Conservation (phyloP, 345 rosid species). For the Barbarea vulgaris region DNA sequence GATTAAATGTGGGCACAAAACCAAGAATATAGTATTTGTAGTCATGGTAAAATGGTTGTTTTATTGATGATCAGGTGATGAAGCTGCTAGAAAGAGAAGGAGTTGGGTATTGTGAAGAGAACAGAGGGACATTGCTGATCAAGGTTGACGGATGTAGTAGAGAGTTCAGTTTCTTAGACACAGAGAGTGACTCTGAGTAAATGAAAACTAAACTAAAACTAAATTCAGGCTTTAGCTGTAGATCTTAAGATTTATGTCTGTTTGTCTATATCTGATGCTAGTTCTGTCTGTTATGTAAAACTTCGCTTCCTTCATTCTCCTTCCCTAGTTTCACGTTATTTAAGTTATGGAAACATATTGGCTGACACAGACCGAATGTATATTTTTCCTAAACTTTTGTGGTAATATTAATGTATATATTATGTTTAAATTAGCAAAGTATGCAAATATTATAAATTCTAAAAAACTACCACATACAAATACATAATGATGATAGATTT, state of each 20-base stretch:
- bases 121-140: constrained; percentile 71
- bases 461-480: neutral
- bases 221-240: constrained; percentile 24
- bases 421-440: too few relatives aligned
- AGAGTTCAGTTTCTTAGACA: constrained; percentile 71
- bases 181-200: constrained; percentile 63
- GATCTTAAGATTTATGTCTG: neutral
- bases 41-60: constrained; percentile 1
- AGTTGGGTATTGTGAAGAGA: constrained; percentile 70
- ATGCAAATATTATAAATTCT: neutral
- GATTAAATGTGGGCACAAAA: neutral
- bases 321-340: neutral
- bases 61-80: constrained; percentile 54
- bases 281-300: constrained; percentile 9
- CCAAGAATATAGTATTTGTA: neutral
- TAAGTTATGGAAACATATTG: constrained; percentile 16
- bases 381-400: neutral
- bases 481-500: neutral
- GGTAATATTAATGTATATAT: neutral
- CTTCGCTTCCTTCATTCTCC: neutral
- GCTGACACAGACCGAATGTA: constrained; percentile 1
- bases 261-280: constrained; percentile 28
- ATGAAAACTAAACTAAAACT: neutral
- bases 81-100: constrained; percentile 67
- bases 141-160: constrained; percentile 56